Percentiles rank a stretch among this genome's conserved stretches.
Conservation (phyloP, 2,329 filamentous ascomycete species). For the Curvularia spicifera region DNA sequence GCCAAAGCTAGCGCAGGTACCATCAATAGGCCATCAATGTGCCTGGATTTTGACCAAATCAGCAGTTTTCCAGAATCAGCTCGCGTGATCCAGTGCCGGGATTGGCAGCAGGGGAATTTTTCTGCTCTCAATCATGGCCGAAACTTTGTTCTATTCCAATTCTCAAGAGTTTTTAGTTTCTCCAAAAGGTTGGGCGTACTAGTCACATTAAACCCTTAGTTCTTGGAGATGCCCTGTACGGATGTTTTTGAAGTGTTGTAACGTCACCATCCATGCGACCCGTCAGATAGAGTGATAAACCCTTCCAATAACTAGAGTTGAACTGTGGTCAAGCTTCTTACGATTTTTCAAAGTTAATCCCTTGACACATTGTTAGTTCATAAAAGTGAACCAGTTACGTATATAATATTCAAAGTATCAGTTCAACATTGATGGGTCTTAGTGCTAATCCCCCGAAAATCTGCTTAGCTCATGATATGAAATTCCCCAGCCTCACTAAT, state of each 20-base stretch:
- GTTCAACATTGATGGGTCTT: too few species aligned
- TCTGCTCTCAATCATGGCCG: background rate
- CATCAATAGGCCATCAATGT: background rate
- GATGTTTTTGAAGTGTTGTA: background rate
- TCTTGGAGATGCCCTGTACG: background rate
- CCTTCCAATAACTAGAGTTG: too few species aligned
- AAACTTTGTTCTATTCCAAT: too few species aligned
- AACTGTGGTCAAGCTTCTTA: background rate
- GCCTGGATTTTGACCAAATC: background rate
- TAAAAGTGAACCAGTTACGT: background rate
- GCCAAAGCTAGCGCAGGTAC: conserved; percentile 14
- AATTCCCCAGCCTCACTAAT: background rate
- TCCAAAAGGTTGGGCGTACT: background rate
- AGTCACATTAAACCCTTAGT: background rate
- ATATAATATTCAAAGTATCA: too few species aligned
- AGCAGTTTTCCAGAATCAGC: background rate
- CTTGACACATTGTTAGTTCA: background rate
- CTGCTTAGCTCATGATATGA: too few species aligned
- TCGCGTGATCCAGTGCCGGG: background rate
- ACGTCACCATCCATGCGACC: background rate
- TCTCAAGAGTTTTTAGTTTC: background rate
- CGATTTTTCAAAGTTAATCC: background rate
- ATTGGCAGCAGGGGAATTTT: background rate
- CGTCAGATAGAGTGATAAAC: background rate
- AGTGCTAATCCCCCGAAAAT: too few species aligned